These are phyloP conservation scores for Eucalyptus tenuipes DNA, from an alignment of 345 rosid species.

Conservation along the genomic window DNA sequence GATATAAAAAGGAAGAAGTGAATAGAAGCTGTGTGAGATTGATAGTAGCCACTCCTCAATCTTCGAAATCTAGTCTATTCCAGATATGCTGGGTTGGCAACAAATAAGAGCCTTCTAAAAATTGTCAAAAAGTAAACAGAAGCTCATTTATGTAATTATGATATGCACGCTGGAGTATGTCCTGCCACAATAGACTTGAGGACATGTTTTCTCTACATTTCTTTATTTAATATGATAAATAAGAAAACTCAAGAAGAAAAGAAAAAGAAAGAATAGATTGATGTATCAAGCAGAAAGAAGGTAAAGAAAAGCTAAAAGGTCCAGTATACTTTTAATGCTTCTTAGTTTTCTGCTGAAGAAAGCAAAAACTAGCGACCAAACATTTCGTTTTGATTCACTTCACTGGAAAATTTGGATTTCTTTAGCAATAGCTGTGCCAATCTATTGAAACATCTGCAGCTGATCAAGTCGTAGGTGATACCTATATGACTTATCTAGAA, in stretches of 20 bases:
- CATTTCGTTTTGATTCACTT: not conserved
- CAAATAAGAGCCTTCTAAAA: not conserved
- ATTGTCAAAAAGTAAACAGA: not conserved
- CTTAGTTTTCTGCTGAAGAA: not conserved
- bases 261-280: not conserved
- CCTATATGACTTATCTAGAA: not conserved
- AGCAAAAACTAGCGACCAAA: not conserved
- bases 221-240: not conserved
- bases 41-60: not conserved
- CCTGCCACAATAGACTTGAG: not conserved
- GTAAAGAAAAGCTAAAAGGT: not conserved
- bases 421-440: not conserved
- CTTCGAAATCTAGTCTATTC: not conserved
- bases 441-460: not conserved
- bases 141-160: not conserved
- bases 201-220: not conserved
- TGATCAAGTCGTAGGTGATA: not conserved
- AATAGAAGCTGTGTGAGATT: not conserved
- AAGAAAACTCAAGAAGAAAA: not conserved
- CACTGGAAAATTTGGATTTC: not conserved
- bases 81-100: not conserved
- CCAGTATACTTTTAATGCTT: not conserved
- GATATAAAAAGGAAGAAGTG: not conserved
- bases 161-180: not conserved
- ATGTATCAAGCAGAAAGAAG: not conserved